Evolutionary conservation across 1,284 basidiomycete species (phyloP).

Genomic region (Peniophora sp.): DNA sequence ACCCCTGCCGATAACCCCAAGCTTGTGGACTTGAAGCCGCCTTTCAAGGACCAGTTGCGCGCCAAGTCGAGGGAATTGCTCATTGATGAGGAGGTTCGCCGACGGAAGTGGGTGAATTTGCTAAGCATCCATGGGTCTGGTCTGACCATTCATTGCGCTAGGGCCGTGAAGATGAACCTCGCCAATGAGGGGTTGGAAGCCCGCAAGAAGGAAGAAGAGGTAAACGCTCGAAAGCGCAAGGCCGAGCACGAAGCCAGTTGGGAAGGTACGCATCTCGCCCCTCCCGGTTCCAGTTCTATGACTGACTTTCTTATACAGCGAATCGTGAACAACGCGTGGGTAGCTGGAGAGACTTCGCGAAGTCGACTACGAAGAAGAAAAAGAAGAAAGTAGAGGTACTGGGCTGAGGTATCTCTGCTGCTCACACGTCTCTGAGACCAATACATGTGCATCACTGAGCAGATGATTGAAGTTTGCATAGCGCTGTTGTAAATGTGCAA

Average conservation of each 20-base stretch:
- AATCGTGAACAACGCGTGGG: constrained; percentile 74
- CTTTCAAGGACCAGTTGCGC: constrained; percentile 57
- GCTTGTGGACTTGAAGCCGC: constrained; percentile 46
- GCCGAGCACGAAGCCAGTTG: constrained; percentile 74
- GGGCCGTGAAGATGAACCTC: constrained; percentile 78
- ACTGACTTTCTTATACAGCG: constrained; percentile 32
- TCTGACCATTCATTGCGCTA: constrained; percentile 18
- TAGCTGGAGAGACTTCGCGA: constrained; percentile 69
- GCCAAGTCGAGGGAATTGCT: constrained; percentile 68
- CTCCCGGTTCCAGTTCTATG: not conserved
- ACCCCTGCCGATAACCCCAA: constrained; percentile 48
- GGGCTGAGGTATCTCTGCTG: too few relatives aligned
- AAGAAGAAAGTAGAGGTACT: constrained; percentile 67
- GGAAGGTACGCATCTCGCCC: constrained; percentile 52
- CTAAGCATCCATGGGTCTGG: constrained; percentile 2
- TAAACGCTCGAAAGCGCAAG: constrained; percentile 66
- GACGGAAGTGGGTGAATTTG: constrained; percentile 54
- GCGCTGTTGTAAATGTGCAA: too few relatives aligned
- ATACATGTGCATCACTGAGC: not conserved
- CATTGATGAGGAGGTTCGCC: constrained; percentile 74
- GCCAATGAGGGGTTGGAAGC: constrained; percentile 82
- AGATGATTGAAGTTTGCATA: too few relatives aligned
- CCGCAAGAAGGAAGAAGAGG: constrained; percentile 76
- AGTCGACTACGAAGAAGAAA: constrained; percentile 53
- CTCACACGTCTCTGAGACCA: too few relatives aligned